Conservation (phyloP, 768 basidiomycete species). For the Paxillus rubicundulus region DNA sequence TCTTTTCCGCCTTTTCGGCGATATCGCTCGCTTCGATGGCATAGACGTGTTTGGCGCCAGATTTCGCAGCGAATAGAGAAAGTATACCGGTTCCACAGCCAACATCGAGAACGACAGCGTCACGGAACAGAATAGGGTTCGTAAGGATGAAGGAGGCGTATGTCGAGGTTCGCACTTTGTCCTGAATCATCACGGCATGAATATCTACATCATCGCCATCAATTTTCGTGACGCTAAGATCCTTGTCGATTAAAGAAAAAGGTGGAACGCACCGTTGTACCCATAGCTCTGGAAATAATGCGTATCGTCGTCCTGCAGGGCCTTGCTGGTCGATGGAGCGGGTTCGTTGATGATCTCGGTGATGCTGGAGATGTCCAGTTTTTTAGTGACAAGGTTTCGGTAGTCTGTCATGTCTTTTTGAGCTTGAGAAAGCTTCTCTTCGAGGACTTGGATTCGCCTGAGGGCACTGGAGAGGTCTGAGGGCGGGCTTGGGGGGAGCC, state of each 20-base stretch:
- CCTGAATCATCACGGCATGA: constrained; percentile 95
- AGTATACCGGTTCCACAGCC: constrained; percentile 96
- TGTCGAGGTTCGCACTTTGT: constrained; percentile 88
- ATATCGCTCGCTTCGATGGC: constrained; percentile 91
- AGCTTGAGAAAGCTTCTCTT: constrained; percentile 58
- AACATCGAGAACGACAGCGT: constrained; percentile 88
- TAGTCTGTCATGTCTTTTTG: constrained; percentile 64
- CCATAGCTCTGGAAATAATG: constrained; percentile 93
- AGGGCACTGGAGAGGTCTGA: constrained; percentile 33
- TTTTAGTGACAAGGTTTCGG: constrained; percentile 51
- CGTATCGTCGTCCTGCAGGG: constrained; percentile 76
- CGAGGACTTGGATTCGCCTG: constrained; percentile 54
- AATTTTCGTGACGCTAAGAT: no score
- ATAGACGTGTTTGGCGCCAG: constrained; percentile 87
- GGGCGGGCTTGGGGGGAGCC: constrained; percentile 13
- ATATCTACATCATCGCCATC: constrained; percentile 55
- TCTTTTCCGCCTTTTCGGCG: constrained; percentile 70
- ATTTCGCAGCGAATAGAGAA: constrained; percentile 84
- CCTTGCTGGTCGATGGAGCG: constrained; percentile 20
- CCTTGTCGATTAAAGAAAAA: not conserved
- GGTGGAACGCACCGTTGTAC: constrained; percentile 62
- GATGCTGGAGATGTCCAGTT: constrained; percentile 46
- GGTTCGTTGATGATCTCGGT: constrained; percentile 43
- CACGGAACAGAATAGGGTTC: constrained; percentile 77
- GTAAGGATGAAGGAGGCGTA: constrained; percentile 90